Base-by-base conservation (phyloP, 768 basidiomycete species). In the Chiua virens region DNA sequence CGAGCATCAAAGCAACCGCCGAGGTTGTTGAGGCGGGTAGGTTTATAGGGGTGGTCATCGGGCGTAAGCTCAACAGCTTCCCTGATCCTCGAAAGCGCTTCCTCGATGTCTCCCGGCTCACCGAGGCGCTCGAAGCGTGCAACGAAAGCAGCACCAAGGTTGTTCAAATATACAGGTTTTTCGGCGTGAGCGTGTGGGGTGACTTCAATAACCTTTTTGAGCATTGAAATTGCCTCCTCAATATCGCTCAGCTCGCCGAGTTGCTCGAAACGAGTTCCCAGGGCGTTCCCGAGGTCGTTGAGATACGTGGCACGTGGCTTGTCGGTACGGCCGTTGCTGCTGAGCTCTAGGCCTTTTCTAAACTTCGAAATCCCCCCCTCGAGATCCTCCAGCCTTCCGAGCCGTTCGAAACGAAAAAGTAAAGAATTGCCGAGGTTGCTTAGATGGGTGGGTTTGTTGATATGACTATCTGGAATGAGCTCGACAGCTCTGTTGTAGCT, bases 51-150 rank as follows among this genome's bases (percentile, higher is more conserved):
- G 28, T 62, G 52, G 9, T 49, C 40, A 9, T 50, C 38, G 4
- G 56, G 53, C 23, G 45, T 51, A 23, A 60, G 44, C 23, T 40
- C 15, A 4, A 57, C 50, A 3, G 53, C 58, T 5, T 48, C 28
- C 15, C 32, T 25, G 9, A 14, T 15, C 20, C 8, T 28, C 2
- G 28, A 44, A 25, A 62, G 53, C 3, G 50, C 28, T 52, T 52
- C 25, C 35, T 39, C 35, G 4, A 53, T 20, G 15, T 30, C 25
- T 32, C 38, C 25, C 7, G 21, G 20, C 6, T 46, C 45, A 15
- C 36, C 28, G 8, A 47, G 38, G 8, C 28, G 47, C 20, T 30
- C 8, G 30, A 40, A 47, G 17, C 47, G 42, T 9, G 14, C 17
- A 3, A 36, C 17, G 11, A 50, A 27, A 1, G 35, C 20, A 11